phyloP scores from a whole-genome alignment of 2,329 filamentous ascomycete genomes.

The Cercospora zeina region DNA sequence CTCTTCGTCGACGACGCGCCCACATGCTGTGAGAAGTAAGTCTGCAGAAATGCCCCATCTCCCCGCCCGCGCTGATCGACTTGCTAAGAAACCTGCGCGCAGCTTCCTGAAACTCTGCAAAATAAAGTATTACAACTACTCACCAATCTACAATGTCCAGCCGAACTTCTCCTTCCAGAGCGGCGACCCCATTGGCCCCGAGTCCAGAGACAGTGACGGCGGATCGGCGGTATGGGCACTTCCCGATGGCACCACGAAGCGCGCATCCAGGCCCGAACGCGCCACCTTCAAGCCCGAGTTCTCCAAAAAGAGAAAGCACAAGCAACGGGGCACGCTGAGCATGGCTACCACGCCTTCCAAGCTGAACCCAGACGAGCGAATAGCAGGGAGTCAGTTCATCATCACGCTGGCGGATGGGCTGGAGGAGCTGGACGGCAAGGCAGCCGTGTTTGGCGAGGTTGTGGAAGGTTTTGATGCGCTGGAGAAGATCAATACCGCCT shows the following conservation, averaged over 20 bases:
- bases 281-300: slow-evolving; percentile 73
- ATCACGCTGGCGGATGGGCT: slow-evolving; percentile 86
- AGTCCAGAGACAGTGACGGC: slow-evolving; percentile 81
- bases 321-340: slow-evolving; percentile 87
- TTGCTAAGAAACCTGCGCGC: slow-evolving; percentile 52
- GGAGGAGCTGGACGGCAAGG: slow-evolving; percentile 87
- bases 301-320: slow-evolving; percentile 82
- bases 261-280: slow-evolving; percentile 57
- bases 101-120: slow-evolving; percentile 99
- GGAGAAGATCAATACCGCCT: slow-evolving; percentile 88
- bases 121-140: slow-evolving; percentile 98
- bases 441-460: slow-evolving; percentile 91
- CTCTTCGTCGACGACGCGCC: slow-evolving; percentile 85
- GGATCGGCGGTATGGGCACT: slow-evolving; percentile 91
- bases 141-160: slow-evolving; percentile 86
- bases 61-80: slow-evolving; percentile 54
- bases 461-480: slow-evolving; percentile 93
- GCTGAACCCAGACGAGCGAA: slow-evolving; percentile 73
- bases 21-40: slow-evolving; percentile 92
- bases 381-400: slow-evolving; percentile 90
- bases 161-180: slow-evolving; percentile 96
- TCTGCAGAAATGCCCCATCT: slow-evolving; percentile 30
- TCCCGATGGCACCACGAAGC: slow-evolving; percentile 63
- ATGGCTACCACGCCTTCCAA: slow-evolving; percentile 87
- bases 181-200: slow-evolving; percentile 87